Percentiles rank a stretch among this genome's conserved stretches.
Evolutionary conservation across 2,329 filamentous ascomycete species (phyloP).

Genomic region (Aotearoamyces nothofagi): DNA sequence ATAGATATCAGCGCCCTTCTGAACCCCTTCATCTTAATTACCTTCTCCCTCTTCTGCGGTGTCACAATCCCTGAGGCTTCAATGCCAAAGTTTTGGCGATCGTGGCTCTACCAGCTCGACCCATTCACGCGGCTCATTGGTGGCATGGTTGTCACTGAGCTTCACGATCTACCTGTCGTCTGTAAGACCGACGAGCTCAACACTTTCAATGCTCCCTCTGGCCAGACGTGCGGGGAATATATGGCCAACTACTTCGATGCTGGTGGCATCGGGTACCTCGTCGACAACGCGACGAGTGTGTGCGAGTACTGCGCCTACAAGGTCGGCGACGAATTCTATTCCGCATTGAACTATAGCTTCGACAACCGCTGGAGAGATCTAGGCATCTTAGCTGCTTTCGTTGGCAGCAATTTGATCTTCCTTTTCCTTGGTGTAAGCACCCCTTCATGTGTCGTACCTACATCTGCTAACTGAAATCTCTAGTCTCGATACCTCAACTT

Average conservation of each 20-base stretch:
- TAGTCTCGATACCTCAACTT: constrained; percentile 29
- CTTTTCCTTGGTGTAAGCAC: constrained; percentile 39
- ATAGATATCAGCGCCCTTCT: constrained; percentile 66
- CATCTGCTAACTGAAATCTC: constrained; percentile 6
- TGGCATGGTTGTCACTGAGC: constrained; percentile 49
- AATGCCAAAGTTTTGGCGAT: constrained; percentile 66
- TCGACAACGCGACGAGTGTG: constrained; percentile 43
- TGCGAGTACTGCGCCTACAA: constrained; percentile 77
- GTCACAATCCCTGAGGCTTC: constrained; percentile 66
- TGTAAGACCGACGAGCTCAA: constrained; percentile 40
- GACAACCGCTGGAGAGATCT: constrained; percentile 64
- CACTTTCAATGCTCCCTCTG: constrained; percentile 47
- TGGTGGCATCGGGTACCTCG: constrained; percentile 60
- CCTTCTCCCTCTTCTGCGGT: constrained; percentile 76
- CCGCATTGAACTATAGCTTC: constrained; percentile 53
- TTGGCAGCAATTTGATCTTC: constrained; percentile 60
- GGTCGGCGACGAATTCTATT: constrained; percentile 68
- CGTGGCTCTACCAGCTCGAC: constrained; percentile 44
- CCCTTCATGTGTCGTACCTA: not conserved
- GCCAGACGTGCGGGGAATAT: constrained; percentile 49
- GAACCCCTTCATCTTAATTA: constrained; percentile 72
- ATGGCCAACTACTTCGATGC: constrained; percentile 46
- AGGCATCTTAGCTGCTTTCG: constrained; percentile 63
- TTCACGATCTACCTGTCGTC: constrained; percentile 32
- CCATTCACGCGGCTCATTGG: constrained; percentile 59